Conservation (phyloP, 2,329 filamentous ascomycete species). For the Neopestalotiopsis rosae region DNA sequence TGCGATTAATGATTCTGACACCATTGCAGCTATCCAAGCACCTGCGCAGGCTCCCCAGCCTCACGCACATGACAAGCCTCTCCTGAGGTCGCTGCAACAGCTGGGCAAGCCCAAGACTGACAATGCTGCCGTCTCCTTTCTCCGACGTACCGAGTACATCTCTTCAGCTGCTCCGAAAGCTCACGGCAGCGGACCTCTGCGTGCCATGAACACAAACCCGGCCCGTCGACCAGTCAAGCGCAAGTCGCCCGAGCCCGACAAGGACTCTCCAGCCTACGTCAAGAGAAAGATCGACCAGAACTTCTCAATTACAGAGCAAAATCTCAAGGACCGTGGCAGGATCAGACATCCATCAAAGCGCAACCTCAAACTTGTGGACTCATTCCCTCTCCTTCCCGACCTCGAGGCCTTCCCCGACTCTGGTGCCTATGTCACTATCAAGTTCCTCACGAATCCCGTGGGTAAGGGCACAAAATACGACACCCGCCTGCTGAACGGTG, state of each 20-base stretch:
- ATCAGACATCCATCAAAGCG: constrained; percentile 65
- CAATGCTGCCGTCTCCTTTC: constrained; percentile 85
- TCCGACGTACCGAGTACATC: constrained; percentile 96
- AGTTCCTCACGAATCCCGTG: constrained; percentile 71
- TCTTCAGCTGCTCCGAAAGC: constrained; percentile 62
- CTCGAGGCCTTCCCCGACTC: constrained; percentile 73
- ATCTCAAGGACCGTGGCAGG: constrained; percentile 58
- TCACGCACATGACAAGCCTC: constrained; percentile 82
- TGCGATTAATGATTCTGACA: constrained; percentile 22
- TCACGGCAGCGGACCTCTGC: constrained; percentile 54
- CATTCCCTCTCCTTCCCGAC: constrained; percentile 68
- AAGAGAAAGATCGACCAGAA: constrained; percentile 70
- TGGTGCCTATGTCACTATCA: constrained; percentile 72
- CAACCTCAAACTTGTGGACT: constrained; percentile 62
- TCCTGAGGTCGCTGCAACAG: constrained; percentile 82
- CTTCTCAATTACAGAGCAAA: constrained; percentile 60
- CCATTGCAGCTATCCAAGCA: constrained; percentile 76
- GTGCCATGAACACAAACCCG: constrained; percentile 50
- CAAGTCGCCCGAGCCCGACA: constrained; percentile 62
- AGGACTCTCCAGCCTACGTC: constrained; percentile 69
- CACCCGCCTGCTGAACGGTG: constrained; percentile 62
- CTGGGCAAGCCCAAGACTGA: constrained; percentile 83
- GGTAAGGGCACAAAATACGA: constrained; percentile 58
- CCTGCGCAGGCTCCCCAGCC: constrained; percentile 72
- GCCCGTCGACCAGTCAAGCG: constrained; percentile 49